These are phyloP conservation scores for Botrytis elliptica DNA, from an alignment of 2,329 filamentous ascomycete genomes.

Conservation along the genomic window DNA sequence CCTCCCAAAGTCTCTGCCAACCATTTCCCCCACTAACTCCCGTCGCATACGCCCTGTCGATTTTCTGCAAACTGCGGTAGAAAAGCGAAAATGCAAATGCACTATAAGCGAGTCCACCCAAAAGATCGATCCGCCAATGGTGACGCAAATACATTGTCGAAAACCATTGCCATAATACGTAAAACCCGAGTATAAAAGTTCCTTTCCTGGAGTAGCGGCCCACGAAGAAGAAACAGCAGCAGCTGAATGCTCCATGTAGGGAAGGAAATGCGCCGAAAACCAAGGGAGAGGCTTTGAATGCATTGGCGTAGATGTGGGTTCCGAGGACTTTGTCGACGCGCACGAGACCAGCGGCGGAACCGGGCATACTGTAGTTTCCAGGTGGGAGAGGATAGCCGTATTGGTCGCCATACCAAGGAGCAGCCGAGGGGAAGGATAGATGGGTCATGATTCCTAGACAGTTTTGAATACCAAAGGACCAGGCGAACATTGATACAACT, in stretches of 20 bases:
- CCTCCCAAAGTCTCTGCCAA: conserved; percentile 35
- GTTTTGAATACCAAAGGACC: conserved; percentile 89
- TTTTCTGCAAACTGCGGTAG: conserved; percentile 31
- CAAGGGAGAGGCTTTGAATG: conserved; percentile 82
- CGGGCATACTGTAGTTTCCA: conserved; percentile 86
- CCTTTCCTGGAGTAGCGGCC: conserved; percentile 49
- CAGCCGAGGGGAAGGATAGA: conserved; percentile 84
- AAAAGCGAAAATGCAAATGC: conserved; percentile 66
- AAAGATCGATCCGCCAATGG: conserved; percentile 89
- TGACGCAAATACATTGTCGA: conserved; percentile 96
- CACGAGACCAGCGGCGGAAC: conserved; percentile 82
- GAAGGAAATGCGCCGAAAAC: conserved; percentile 94
- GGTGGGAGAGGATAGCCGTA: conserved; percentile 73
- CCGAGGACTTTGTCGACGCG: conserved; percentile 85
- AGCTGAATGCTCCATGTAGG: conserved; percentile 90
- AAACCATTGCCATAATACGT: conserved; percentile 93
- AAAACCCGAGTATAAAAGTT: conserved; percentile 65
- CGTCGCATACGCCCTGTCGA: conserved; percentile 34
- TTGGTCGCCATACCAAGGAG: conserved; percentile 93
- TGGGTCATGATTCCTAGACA: conserved; percentile 83
- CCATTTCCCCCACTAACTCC: conserved; percentile 35
- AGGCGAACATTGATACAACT: conserved; percentile 78
- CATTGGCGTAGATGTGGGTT: conserved; percentile 86
- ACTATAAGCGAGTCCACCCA: conserved; percentile 77
- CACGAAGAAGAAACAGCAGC: conserved; percentile 81